Base-by-base conservation (phyloP, 768 basidiomycete genomes). In the Amanita pseudoporphyria region DNA sequence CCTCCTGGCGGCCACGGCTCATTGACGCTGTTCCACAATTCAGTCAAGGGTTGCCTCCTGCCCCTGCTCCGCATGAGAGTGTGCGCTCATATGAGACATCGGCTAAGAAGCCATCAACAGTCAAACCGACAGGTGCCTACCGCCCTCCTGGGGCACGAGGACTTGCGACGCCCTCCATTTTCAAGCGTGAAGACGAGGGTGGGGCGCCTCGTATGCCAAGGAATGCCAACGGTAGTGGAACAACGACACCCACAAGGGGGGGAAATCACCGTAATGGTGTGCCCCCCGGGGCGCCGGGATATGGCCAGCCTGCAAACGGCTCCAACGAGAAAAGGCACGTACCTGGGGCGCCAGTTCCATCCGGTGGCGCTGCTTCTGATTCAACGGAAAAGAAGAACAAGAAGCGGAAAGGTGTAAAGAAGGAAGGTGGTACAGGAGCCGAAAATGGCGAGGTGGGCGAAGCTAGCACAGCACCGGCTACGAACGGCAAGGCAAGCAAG, bases 121-220 rank as follows among this genome's bases (percentile, higher is more conserved):
- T 77, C 10, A 90, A 84, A 57, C 77, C 88, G 1, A 81, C 84
- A 0, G 94, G 90, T 14, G 89, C 94, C 0, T 97, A 98, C 64
- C 76, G 94, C 0, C 95, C 95, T 0, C 95, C 93, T 9, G 93
- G 93, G 9, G 92, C 93, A 1, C 77, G 95, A 5, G 95, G 95
- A 0, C 74, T 87, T 1, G 80, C 86, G 39, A 93, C 94, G 1
- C 91, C 94, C 1, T 73, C 82, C 2, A 87, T 87, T 31, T 98
- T 84, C 71, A 92, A 87, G 66, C 78, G 94, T 14, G 90, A 93
- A 62, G 95, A 96, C 54, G 91, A 95, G 59, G 88, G 87, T 33
- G 88, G 84, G 1, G 67, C 71, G 2, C 73, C 81, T 6, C 40
- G 10, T 14, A 60, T 71, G n/a, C 74, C 75, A 47, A 68, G 67